phyloP scores from a whole-genome alignment of 1,139 yeast species.

The Taphrina deformans region DNA sequence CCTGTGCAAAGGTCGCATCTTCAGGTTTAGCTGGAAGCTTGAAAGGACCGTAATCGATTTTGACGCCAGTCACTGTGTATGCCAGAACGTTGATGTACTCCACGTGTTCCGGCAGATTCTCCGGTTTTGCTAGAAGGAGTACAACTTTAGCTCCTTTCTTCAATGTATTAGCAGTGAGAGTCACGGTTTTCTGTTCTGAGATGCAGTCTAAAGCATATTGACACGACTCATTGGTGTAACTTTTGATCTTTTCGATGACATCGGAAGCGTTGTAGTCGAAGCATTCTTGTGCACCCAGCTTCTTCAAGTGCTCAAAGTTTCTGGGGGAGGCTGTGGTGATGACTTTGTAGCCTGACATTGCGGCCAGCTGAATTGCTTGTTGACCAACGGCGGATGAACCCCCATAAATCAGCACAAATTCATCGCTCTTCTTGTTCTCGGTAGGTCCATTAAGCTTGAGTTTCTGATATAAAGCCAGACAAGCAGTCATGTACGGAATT shows the following conservation, averaged over 20 bases:
- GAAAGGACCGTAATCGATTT: slow-evolving; percentile 15
- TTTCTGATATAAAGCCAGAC: slow-evolving; percentile 35
- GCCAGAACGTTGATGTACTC: slow-evolving; percentile 12
- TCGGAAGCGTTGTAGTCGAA: slow-evolving; percentile 63
- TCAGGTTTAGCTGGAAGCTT: slow-evolving; percentile 17
- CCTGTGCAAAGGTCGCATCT: slow-evolving; percentile 34
- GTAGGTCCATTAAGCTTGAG: slow-evolving; percentile 37
- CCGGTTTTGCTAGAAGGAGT: slow-evolving; percentile 14
- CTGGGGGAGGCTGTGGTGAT: slow-evolving; percentile 56
- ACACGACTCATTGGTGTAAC: slow-evolving; percentile 48
- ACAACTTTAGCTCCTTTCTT: slow-evolving; percentile 11
- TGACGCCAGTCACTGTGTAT: slow-evolving; percentile 21
- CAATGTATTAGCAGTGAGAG: background rate
- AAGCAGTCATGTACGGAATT: slow-evolving; percentile 37
- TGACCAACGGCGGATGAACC: slow-evolving; percentile 61
- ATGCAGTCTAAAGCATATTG: slow-evolving; percentile 61
- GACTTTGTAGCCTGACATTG: slow-evolving; percentile 55
- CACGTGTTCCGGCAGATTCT: background rate
- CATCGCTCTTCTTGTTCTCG: slow-evolving; percentile 40
- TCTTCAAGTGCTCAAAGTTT: slow-evolving; percentile 50
- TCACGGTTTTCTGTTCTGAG: slow-evolving; percentile 42
- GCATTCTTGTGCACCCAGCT: slow-evolving; percentile 60
- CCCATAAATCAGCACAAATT: slow-evolving; percentile 58
- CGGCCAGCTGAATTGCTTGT: slow-evolving; percentile 58
- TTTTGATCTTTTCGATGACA: slow-evolving; percentile 53